Base-by-base conservation (phyloP, 345 rosid species). In the Firmiana major region DNA sequence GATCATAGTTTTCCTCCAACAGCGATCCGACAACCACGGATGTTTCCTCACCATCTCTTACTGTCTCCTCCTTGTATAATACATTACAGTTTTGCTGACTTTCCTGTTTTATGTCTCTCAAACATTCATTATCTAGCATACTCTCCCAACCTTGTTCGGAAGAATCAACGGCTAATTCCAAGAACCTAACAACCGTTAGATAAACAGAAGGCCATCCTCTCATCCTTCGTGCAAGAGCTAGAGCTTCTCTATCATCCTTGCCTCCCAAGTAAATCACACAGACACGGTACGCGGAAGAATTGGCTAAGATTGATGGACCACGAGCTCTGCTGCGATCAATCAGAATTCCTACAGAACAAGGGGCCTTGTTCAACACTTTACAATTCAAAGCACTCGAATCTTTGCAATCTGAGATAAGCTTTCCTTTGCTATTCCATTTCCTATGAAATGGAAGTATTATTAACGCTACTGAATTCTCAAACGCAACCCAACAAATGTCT, bases 371-470 rank as follows among this genome's bases (percentile, higher is more conserved):
- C 54, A 75, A 64, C 40, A 76, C 79, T n/a, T 64, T 73, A 10
- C 42, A 19, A 31, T 79, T 79, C 9, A 78, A 42, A 43, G 17
- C 57, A 69, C 84, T 75, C 12, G 63, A 4, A 0, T 16, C 22
- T 26, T 17, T 68, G 43, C 40, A 49, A 53, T 82, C 81, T 0
- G 69, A 70, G 28, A 73, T 83, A 4, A 81, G 10, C 0, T 68
- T 40, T 21, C 88, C 86, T 40, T 81, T 83, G 7, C 24, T 59
- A 15, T 66, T 73, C 86, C 84, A 79, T 48, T 68, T 83, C 13
- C 76, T 48, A 53, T 86, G 88, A 13, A 86, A 86, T 21, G 86
- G 88, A 48, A 81, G 81, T 15, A 81, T 76, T 1, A 84, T 43
- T 8, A 86, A 28, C 28, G 77, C 66, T 0, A 84, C 72, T 0